Percentiles rank a stretch among this genome's conserved stretches.
These are phyloP conservation scores for Panus rudis DNA, from an alignment of 768 basidiomycete genomes.

Conservation along the genomic window DNA sequence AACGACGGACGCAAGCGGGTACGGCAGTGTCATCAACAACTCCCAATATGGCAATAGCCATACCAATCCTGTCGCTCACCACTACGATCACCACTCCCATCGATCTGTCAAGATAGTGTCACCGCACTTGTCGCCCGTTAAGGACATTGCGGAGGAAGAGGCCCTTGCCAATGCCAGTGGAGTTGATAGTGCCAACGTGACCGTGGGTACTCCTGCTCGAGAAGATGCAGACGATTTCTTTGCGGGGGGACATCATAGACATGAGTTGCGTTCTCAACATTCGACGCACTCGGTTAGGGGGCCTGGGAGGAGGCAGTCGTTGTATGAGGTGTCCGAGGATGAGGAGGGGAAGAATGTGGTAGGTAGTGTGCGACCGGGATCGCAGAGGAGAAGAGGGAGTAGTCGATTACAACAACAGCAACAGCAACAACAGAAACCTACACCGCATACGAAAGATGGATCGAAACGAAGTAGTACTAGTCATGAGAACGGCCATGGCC, in stretches of 20 bases:
- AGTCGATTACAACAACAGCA: constrained; percentile 2
- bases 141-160: no score
- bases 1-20: no score
- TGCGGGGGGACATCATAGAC: constrained; percentile 20
- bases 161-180: background rate
- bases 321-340: constrained; percentile 7
- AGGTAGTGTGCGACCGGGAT: background rate
- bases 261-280: constrained; percentile 19
- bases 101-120: no score
- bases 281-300: constrained; percentile 13
- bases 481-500: background rate
- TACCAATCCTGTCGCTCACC: background rate
- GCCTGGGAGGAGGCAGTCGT: constrained; percentile 12
- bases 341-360: background rate
- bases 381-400: background rate
- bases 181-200: background rate
- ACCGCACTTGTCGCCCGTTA: background rate
- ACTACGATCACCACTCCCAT: background rate
- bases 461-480: no score
- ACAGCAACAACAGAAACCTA: background rate
- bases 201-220: no score
- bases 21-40: background rate
- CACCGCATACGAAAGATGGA: no score
- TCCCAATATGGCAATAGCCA: background rate
- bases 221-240: constrained; percentile 14